Evolutionary conservation across 345 rosid genomes (phyloP).

Genomic region (Litchi chinensis): DNA sequence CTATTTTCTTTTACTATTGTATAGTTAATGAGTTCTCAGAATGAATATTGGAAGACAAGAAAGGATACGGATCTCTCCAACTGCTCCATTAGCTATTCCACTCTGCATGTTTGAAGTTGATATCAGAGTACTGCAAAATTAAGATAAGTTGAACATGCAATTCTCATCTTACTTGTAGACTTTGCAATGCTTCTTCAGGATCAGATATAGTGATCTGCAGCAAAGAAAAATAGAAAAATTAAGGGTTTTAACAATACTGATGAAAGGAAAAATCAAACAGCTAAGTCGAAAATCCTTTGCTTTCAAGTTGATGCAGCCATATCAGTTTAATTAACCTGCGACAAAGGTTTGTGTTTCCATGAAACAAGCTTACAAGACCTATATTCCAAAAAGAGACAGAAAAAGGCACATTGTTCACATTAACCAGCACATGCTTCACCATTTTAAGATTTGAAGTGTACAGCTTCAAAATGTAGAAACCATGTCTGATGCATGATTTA

Average conservation of each 20-base stretch:
- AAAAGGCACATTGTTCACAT: neutral
- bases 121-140: slow-evolving; percentile 28
- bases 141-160: neutral
- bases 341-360: neutral
- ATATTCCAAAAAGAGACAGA: neutral
- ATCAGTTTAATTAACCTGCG: neutral
- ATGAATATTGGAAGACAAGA: slow-evolving; percentile 4
- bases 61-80: slow-evolving; percentile 94
- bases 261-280: neutral
- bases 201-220: slow-evolving; percentile 51
- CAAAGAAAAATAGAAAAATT: slow-evolving; percentile 2
- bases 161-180: slow-evolving; percentile 62
- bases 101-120: slow-evolving; percentile 48
- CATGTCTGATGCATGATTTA: neutral
- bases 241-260: neutral
- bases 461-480: neutral
- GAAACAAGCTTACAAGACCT: neutral
- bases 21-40: neutral
- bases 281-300: neutral
- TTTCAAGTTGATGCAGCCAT: neutral
- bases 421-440: neutral
- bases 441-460: neutral
- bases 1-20: neutral
- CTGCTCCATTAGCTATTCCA: slow-evolving; percentile 81
- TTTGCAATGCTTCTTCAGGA: slow-evolving; percentile 63